Conservation (phyloP, 108 stramenopile genomes). For the Pseudonitzschia multistriata region DNA sequence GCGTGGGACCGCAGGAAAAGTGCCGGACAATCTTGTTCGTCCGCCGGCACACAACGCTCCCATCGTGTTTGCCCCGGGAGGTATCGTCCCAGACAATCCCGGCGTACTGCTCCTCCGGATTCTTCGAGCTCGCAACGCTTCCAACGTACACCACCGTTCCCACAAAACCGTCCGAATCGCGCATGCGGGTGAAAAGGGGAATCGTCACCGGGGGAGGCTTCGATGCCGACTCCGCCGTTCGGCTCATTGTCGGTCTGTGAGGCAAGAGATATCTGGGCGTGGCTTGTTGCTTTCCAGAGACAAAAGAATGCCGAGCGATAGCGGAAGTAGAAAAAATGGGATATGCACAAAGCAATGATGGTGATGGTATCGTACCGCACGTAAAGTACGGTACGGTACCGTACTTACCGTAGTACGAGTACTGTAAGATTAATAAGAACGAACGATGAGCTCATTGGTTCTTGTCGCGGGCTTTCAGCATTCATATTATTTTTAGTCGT, state of each 20-base stretch:
- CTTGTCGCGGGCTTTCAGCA: too few relatives aligned
- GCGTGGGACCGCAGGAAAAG: conserved; percentile 66
- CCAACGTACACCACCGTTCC: conserved; percentile 88
- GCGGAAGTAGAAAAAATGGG: too few relatives aligned
- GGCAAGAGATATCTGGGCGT: too few relatives aligned
- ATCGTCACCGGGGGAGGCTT: background rate
- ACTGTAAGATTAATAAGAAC: too few relatives aligned
- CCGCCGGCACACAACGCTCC: conserved; percentile 68
- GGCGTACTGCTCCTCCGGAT: conserved; percentile 67
- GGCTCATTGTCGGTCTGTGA: background rate
- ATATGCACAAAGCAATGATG: too few relatives aligned
- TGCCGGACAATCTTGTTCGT: conserved; percentile 75
- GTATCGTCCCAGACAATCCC: conserved; percentile 88
- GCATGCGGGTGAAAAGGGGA: conserved; percentile 59
- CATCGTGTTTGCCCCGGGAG: conserved; percentile 88
- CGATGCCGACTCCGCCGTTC: background rate
- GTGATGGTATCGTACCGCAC: too few relatives aligned
- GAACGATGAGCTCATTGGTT: too few relatives aligned
- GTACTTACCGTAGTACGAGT: too few relatives aligned
- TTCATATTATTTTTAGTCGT: too few relatives aligned
- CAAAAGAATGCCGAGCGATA: too few relatives aligned
- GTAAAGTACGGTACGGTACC: too few relatives aligned
- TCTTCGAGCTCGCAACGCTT: conserved; percentile 84
- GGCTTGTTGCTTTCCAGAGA: too few relatives aligned
- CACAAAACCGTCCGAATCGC: conserved; percentile 76